Evolutionary conservation across 371 early-diverging fungal species (phyloP).

Genomic region (Actinomucor elegans): DNA sequence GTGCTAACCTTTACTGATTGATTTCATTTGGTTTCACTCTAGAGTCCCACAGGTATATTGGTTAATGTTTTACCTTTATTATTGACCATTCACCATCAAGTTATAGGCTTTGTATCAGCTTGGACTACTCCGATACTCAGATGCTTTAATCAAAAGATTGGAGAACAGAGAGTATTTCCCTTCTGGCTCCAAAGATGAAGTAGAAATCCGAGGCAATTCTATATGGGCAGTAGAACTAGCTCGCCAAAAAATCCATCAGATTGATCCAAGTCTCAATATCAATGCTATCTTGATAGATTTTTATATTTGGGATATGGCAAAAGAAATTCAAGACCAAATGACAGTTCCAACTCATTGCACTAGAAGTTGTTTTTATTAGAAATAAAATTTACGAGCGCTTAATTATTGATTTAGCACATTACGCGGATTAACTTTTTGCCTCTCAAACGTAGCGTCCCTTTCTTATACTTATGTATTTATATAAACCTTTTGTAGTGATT

Average conservation of each 20-base stretch:
- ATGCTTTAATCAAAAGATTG: conserved; percentile 50
- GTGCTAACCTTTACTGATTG: not conserved
- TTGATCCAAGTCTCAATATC: conserved; percentile 16
- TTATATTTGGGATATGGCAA: conserved; percentile 88
- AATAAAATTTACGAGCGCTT: too few relatives aligned
- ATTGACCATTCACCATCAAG: conserved; percentile 5
- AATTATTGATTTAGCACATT: too few relatives aligned
- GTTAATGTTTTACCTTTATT: conserved; percentile 6
- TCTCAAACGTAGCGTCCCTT: too few relatives aligned
- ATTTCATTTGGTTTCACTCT: not conserved
- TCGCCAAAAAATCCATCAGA: conserved; percentile 47
- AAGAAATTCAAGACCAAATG: conserved; percentile 59
- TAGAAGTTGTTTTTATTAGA: conserved; percentile 77
- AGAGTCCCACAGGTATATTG: conserved; percentile 53
- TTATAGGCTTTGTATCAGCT: conserved; percentile 73
- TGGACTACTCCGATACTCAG: conserved; percentile 71
- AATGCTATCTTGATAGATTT: conserved; percentile 89
- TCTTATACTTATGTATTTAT: too few relatives aligned
- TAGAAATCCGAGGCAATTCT: conserved; percentile 86
- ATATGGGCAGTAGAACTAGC: conserved; percentile 85
- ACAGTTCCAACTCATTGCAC: conserved; percentile 80
- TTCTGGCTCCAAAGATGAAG: conserved; percentile 66
- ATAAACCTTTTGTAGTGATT: too few relatives aligned
- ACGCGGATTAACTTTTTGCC: too few relatives aligned
- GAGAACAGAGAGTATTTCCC: conserved; percentile 48